Base-by-base conservation (phyloP, 2,329 filamentous ascomycete species). In the Stachybotrys chlorohalonatus region DNA sequence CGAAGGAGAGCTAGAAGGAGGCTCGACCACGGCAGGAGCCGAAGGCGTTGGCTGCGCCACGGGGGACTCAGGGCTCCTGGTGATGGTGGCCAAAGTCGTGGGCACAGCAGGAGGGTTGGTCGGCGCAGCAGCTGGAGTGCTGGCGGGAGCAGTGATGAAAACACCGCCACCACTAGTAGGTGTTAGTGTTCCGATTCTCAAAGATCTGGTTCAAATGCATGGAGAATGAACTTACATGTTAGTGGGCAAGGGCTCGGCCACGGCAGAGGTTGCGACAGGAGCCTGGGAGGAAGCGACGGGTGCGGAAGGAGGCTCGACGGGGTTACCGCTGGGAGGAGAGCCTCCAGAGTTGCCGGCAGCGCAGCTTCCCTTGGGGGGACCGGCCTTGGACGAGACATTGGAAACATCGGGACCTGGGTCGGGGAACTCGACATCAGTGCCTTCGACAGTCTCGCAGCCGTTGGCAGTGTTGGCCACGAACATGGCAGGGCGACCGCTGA, bases 401-500 rank as follows among this genome's bases (percentile, higher is more conserved):
- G 67, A 70, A 49, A 83, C 76, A 54, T 81, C 76, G 1, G 74
- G 69, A 51, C 87, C 88, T 7, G 86, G 84, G 53, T 83, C 68
- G 46, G 88, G 87, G 73, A 86, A 90, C 60, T 76, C 64, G 42
- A 87, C 75, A 56, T 87, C 82, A 49, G 75, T 66, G 45, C 75
- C 73, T 63, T 85, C 82, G 7, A 69, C 66, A 42, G 84, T 87
- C 47, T 66, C 73, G 72, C 86, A 90, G 51, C 71, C 75, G 53
- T 81, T 79, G 50, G 70, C 71, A 52, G 89, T 70, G 67, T 91
- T 91, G 70, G 85, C 87, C 53, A 86, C 77, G 66, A 90, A 91
- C 69, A 91, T 80, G 50, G 77, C 70, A 1, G 89, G 88, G 1
- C 87, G 82, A 48, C 68, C 67, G 55, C 73, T 71, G 66, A 89